Evolutionary conservation across 2,329 filamentous ascomycete genomes (phyloP), one percentile per base, ranked within the genome.

Genomic region (Cytospora piceae): DNA sequence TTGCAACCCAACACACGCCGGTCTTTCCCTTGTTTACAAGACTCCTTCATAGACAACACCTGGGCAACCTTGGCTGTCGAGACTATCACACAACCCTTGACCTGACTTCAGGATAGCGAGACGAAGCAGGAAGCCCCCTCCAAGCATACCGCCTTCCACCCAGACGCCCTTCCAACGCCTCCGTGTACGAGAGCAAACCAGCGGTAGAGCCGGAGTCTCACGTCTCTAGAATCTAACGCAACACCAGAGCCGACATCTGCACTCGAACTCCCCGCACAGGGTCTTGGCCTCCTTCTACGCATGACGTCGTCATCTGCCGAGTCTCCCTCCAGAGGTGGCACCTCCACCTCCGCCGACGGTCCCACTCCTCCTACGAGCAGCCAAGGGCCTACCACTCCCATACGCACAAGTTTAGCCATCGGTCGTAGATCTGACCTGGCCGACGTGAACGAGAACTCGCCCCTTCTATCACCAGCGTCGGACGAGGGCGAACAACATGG

Each of bases 361-460:
- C 63, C 58, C 42, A 57, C 61, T 20, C 58, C 60, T 24, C 52
- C 51, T 27, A 69, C 67, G 66, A 69, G 37, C 58, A 61, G 37
- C 54, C 70, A 63, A 12, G 49, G 34, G 12, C 66, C 63, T 27
- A 29, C 58, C 54, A 70, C 68, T 57, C 70, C 70, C 46, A 63
- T 69, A 54, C 68, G 68, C 55, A 69, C 71, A 57, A 68, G 67
- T 42, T 53, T 65, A 42, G 58, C 71, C 9, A 67, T 71, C 37
- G 29, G 22, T 55, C 61, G 17, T 3, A 27, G 22, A 9, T 61
- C 52, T 31, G 67, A 65, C 14, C 58, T 64, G 14, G 71, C 78
- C 65, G 70, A 72, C 31, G 66, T 77, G 22, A 77, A 80, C 67
- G 83, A 85, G 70, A 75, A 78, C 42, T 84, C 83, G 22, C 82